These are phyloP conservation scores for Nevesoporus exiguus DNA, from an alignment of 768 basidiomycete species.

Conservation along the genomic window DNA sequence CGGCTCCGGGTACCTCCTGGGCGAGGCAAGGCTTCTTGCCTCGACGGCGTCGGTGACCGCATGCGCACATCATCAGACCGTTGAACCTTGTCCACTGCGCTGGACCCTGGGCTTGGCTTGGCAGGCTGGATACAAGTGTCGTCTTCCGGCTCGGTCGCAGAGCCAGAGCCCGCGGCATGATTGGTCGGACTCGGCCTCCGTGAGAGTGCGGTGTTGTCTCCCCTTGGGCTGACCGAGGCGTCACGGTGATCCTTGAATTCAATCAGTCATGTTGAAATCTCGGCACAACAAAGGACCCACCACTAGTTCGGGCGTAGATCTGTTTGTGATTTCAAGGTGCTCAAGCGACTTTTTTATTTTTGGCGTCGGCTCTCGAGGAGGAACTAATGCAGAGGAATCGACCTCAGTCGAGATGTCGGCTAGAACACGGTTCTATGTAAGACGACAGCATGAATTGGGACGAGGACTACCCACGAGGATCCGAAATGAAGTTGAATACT, in stretches of 20 bases:
- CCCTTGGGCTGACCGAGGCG: constrained; percentile 1
- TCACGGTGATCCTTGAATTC: constrained; percentile 15
- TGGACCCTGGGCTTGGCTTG: background rate
- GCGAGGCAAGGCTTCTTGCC: constrained; percentile 1
- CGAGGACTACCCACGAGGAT: constrained; percentile 53
- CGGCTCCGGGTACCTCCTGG: constrained; percentile 21
- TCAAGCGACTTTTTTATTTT: constrained; percentile 13
- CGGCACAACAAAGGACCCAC: constrained; percentile 17
- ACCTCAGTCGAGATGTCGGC: constrained; percentile 49
- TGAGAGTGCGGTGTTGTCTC: constrained; percentile 1
- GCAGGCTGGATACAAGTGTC: constrained; percentile 4
- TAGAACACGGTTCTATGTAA: constrained; percentile 29
- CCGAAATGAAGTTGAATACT: constrained; percentile 60
- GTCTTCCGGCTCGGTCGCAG: constrained; percentile 31
- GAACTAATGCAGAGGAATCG: constrained; percentile 43
- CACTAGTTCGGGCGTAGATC: constrained; percentile 9
- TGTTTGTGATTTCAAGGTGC: constrained; percentile 3
- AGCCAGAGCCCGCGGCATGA: constrained; percentile 18
- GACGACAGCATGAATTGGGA: constrained; percentile 1
- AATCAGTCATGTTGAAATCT: constrained; percentile 9
- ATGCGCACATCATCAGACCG: constrained; percentile 12
- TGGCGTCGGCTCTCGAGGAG: constrained; percentile 13
- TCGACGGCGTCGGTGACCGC: constrained; percentile 22
- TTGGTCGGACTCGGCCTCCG: constrained; percentile 11
- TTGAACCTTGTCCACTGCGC: constrained; percentile 9